Conservation (phyloP, 805 yeast species). For the Saturnispora zaruensis region DNA sequence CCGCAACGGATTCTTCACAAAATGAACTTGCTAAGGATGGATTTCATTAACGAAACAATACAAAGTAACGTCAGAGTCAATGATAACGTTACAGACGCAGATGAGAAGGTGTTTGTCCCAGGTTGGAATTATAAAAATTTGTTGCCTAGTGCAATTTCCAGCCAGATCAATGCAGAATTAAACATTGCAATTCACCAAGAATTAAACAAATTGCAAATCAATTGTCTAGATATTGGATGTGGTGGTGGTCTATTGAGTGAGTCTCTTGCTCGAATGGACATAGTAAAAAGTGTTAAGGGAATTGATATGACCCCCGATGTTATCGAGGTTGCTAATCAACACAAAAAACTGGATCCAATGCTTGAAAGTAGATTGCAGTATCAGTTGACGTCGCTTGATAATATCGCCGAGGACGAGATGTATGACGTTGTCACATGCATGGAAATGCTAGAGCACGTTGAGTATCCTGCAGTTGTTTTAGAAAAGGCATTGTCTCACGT, state of each 20-base stretch:
- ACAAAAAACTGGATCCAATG: constrained; percentile 57
- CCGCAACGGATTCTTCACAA: constrained; percentile 90
- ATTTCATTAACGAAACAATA: constrained; percentile 65
- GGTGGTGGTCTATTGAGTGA: constrained; percentile 97
- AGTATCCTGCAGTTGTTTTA: constrained; percentile 67
- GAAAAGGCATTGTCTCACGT: constrained; percentile 60
- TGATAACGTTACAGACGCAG: constrained; percentile 29
- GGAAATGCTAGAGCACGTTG: constrained; percentile 94
- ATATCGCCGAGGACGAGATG: constrained; percentile 33
- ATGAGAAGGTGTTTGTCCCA: constrained; percentile 56
- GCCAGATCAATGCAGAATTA: constrained; percentile 42
- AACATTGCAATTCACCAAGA: constrained; percentile 36
- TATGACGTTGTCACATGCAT: constrained; percentile 83
- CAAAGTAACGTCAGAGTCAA: constrained; percentile 37
- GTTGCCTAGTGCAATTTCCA: constrained; percentile 49
- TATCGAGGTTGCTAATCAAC: constrained; percentile 66
- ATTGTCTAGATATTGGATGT: constrained; percentile 85
- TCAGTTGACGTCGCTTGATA: constrained; percentile 54
- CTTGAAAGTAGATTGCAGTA: constrained; percentile 45
- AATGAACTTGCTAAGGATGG: constrained; percentile 87
- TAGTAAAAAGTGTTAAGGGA: constrained; percentile 60
- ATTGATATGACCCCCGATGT: constrained; percentile 83
- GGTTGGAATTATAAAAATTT: constrained; percentile 59
- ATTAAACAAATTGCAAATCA: constrained; percentile 31
- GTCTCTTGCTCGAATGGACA: constrained; percentile 68